Percentiles rank a stretch among this genome's conserved stretches.
Conservation (phyloP, 345 rosid genomes). For the Salix suchowensis region DNA sequence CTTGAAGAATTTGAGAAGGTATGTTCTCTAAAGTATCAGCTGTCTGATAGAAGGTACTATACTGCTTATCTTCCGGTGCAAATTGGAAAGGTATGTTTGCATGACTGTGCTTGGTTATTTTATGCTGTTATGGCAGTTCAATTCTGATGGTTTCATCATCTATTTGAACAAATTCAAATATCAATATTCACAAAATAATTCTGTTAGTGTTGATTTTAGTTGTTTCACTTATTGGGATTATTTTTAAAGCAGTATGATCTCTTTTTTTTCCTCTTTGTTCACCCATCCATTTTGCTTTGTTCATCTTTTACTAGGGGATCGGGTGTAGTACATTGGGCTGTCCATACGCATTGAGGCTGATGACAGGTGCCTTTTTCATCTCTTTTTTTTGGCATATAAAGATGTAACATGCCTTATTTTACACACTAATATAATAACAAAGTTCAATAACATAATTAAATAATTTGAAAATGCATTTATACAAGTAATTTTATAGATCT, state of each 20-base stretch:
- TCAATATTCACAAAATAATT: not conserved
- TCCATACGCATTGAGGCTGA: constrained; percentile 21
- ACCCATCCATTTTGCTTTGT: not conserved
- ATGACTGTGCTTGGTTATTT: not conserved
- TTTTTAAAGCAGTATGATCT: not conserved
- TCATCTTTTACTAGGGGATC: constrained; percentile 58
- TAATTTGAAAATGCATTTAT: not conserved
- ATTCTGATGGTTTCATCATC: not conserved
- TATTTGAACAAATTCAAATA: not conserved
- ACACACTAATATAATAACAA: not conserved
- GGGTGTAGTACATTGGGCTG: constrained; percentile 73
- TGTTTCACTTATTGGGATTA: not conserved
- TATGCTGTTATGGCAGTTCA: no score
- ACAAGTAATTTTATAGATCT: not conserved
- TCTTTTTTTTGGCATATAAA: no score
- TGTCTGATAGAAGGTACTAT: not conserved
- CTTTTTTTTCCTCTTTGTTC: not conserved
- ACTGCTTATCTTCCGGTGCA: not conserved
- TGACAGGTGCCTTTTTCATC: no score
- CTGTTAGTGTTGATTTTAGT: not conserved
- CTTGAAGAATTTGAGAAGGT: constrained; percentile 82
- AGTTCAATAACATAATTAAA: not conserved
- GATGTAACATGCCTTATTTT: no score
- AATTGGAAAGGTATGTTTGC: not conserved
- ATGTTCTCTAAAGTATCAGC: constrained; percentile 7